Evolutionary conservation across 768 basidiomycete genomes (phyloP).

Genomic region (Suillus bovinus): DNA sequence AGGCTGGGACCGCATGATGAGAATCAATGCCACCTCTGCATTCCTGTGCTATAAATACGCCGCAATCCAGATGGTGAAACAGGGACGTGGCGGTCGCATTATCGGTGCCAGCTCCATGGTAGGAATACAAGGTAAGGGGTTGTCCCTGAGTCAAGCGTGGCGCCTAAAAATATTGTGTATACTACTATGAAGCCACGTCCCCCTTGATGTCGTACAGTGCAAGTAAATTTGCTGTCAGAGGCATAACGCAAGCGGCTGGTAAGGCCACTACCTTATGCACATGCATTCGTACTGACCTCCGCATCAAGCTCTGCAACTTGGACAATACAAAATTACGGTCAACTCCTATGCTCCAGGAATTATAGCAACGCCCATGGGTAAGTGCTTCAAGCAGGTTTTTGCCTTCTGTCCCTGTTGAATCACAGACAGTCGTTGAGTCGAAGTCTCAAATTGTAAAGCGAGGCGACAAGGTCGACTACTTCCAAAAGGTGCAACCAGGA

Average conservation of each 20-base stretch:
- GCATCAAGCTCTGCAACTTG: conserved; percentile 26
- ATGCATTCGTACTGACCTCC: background rate
- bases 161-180: background rate
- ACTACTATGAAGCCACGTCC: background rate
- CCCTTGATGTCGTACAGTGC: conserved; percentile 12
- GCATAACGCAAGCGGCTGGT: conserved; percentile 40
- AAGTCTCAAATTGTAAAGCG: too few relatives aligned
- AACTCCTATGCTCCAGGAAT: conserved; percentile 40
- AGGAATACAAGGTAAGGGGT: conserved; percentile 28
- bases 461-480: too few relatives aligned
- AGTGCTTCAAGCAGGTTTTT: conserved; percentile 4
- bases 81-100: conserved; percentile 40
- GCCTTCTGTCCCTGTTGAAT: background rate
- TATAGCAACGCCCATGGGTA: conserved; percentile 32
- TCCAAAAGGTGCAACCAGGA: too few relatives aligned
- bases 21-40: conserved; percentile 33
- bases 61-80: conserved; percentile 38
- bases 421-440: background rate
- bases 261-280: background rate
- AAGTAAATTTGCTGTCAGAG: conserved; percentile 38
- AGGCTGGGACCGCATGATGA: conserved; percentile 27
- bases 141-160: background rate
- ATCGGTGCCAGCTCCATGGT: conserved; percentile 36
- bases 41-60: conserved; percentile 45
- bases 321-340: conserved; percentile 34